Conservation (phyloP, 306 rosid species). For the Glycine soja region DNA sequence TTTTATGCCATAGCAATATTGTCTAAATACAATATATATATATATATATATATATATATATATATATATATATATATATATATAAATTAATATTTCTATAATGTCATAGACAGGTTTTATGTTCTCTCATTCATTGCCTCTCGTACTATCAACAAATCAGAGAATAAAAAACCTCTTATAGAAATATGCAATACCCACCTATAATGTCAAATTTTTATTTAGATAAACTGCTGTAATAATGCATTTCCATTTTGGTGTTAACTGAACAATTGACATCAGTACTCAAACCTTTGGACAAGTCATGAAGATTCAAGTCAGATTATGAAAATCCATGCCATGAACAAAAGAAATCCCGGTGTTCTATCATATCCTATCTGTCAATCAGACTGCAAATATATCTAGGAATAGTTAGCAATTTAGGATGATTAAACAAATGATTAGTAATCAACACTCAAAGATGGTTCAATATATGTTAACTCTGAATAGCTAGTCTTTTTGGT, state of each 20-base stretch:
- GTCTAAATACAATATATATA: not conserved
- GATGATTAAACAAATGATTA: conserved; percentile 4
- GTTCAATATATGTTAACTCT: not conserved
- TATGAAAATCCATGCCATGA: conserved; percentile 16
- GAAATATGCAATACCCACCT: not conserved
- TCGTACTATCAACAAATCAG: conserved; percentile 3
- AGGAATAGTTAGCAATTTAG: not conserved
- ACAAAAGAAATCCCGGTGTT: not conserved
- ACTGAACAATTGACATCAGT: not conserved
- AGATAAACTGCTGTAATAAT: not conserved
- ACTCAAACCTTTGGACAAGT: not conserved
- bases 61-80: too few species aligned
- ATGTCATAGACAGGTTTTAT: not conserved
- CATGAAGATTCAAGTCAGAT: not conserved
- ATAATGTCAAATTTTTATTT: not conserved
- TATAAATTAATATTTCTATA: not conserved
- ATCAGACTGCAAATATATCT: not conserved
- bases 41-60: too few species aligned
- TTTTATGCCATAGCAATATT: not conserved
- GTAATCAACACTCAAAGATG: not conserved
- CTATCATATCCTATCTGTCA: not conserved
- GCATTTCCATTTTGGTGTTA: conserved; percentile 9
- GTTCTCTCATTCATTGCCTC: not conserved
- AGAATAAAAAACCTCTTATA: not conserved
- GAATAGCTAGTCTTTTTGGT: not conserved